Base-by-base conservation (phyloP, 495 filamentous ascomycete species). In the Parachaetomium inaequale region DNA sequence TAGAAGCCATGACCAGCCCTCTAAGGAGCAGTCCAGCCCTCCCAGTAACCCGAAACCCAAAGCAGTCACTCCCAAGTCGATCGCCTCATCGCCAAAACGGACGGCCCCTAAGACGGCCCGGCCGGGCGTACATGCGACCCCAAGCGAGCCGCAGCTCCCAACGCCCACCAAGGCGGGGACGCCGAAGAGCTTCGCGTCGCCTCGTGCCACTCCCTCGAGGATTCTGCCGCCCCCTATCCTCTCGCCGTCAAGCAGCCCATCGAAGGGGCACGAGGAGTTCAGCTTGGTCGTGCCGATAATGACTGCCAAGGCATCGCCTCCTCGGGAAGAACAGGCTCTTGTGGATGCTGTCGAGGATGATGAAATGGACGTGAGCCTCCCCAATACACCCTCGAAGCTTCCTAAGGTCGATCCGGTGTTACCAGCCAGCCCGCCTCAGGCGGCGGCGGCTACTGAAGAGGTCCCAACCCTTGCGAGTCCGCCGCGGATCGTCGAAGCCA, bases 231-330 rank as follows among this genome's bases (percentile, higher is more conserved):
- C 64, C 61, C 7, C 70, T 68, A 26, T 49, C 11, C 8, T 42
- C 59, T 53, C 56, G 59, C 52, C 61, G 14, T 61, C 58, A 40
- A 63, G 67, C 40, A 76, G 73, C 61, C 73, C 73, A 2, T 65
- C 76, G 1, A 74, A 66, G 58, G 63, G 57, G 42, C 76, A 81
- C 64, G 82, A 85, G 50, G 81, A 84, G 47, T 66, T 85, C 11
- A 82, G 81, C 3, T 70, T 82, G 70, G 72, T 83, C 28, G 70
- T 79, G 51, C 80, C 79, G 15, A 63, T 56, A 15, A 53, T 71
- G 43, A 57, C 68, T 28, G 63, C 63, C 15, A 67, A 63, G 55
- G 51, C 38, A 11, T 65, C 70, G 8, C 65, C 66, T 49, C 29
- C 60, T 7, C 38, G 14, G 17, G 67, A 55, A 23, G 46, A 55